These are phyloP conservation scores for Cyberlindnera suaveolens DNA, from an alignment of 805 yeast species.

Conservation along the genomic window DNA sequence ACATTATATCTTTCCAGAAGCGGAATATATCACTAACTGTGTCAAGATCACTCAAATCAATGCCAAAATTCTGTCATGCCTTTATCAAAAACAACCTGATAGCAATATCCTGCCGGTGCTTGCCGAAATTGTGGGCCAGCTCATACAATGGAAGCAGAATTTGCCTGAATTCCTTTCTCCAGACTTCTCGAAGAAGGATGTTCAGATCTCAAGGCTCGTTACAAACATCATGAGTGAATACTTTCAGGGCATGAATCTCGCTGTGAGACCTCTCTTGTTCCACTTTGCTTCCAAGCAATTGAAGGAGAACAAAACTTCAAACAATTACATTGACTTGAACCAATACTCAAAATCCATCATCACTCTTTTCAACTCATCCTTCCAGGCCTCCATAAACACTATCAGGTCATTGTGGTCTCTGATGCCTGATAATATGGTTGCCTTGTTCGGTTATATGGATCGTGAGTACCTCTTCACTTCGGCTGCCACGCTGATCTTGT, in stretches of 20 bases:
- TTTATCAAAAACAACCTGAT: conserved; percentile 72
- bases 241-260: conserved; percentile 75
- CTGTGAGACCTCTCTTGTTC: conserved; percentile 69
- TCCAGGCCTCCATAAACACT: conserved; percentile 75
- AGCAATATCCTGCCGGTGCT: conserved; percentile 71
- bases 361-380: conserved; percentile 66
- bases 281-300: conserved; percentile 69
- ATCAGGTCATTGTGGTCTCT: conserved; percentile 69
- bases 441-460: conserved; percentile 83
- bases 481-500: conserved; percentile 64
- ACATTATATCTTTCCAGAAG: conserved; percentile 70
- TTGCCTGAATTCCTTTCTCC: conserved; percentile 61
- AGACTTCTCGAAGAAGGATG: conserved; percentile 46
- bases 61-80: conserved; percentile 60
- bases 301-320: conserved; percentile 39
- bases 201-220: conserved; percentile 56
- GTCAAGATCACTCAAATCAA: conserved; percentile 75
- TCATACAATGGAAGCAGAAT: conserved; percentile 60
- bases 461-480: conserved; percentile 75
- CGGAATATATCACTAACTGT: conserved; percentile 70
- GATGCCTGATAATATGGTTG: conserved; percentile 75
- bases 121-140: conserved; percentile 59
- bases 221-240: conserved; percentile 79
- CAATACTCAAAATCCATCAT: conserved; percentile 62
- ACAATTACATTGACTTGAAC: conserved; percentile 56